A percentile compares a stretch with the other conserved stretches of the same genome.
phyloP scores from a whole-genome alignment of 1,284 basidiomycete species.

The Rhodotorula sp. region DNA sequence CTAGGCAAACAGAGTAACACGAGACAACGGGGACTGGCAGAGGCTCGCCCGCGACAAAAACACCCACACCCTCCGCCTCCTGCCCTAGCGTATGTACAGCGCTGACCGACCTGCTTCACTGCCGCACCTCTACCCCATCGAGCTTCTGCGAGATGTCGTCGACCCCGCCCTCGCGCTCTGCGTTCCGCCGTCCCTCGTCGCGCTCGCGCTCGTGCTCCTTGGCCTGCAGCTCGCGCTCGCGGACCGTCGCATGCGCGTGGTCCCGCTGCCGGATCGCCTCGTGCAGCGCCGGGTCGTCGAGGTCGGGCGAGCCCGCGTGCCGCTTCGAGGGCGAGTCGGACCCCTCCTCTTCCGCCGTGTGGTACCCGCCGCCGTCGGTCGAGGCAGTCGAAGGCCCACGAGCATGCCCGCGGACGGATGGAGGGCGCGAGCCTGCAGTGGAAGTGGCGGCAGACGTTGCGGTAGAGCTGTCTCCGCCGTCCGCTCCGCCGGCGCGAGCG shows the following conservation, averaged over 20 bases:
- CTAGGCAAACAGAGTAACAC: too few relatives aligned
- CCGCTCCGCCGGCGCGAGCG: neutral
- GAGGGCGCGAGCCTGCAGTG: too few relatives aligned
- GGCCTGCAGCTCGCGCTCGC: constrained; percentile 5
- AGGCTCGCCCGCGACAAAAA: too few relatives aligned
- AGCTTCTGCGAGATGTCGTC: neutral
- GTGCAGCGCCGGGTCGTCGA: neutral
- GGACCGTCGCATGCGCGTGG: neutral
- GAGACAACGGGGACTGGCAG: too few relatives aligned
- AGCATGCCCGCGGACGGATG: too few relatives aligned
- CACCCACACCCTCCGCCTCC: too few relatives aligned
- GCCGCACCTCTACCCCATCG: constrained; percentile 1
- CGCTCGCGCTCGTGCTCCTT: constrained; percentile 2
- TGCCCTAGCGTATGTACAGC: neutral
- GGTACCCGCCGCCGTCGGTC: constrained; percentile 21
- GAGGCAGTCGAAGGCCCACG: neutral
- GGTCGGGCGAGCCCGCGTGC: neutral
- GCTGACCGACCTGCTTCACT: neutral
- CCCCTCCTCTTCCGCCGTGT: constrained; percentile 29
- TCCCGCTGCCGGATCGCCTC: neutral
- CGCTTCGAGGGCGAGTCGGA: neutral
- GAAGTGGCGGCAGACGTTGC: too few relatives aligned
- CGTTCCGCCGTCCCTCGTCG: constrained; percentile 1
- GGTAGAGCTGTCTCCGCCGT: neutral
- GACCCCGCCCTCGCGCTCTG: constrained; percentile 1